Conservation (phyloP, 805 yeast species). For the Wickerhamiella kazuoi region DNA sequence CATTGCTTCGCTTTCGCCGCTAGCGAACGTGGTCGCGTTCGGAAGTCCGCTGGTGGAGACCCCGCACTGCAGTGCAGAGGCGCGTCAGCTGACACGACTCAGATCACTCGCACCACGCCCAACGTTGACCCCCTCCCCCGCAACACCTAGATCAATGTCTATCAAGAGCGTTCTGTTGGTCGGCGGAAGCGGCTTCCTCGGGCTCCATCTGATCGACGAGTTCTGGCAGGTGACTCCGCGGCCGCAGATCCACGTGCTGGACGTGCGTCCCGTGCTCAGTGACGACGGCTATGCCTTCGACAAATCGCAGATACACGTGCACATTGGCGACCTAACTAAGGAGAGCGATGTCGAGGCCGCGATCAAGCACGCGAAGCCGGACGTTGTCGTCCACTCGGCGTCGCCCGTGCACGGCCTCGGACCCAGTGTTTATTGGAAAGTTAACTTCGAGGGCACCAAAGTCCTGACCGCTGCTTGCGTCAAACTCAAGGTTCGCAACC, state of each 20-base stretch:
- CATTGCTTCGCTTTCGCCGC: background rate
- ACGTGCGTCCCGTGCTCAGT: constrained; percentile 74
- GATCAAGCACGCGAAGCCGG: constrained; percentile 38
- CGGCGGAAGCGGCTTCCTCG: constrained; percentile 95
- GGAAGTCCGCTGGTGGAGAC: background rate
- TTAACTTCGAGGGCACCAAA: constrained; percentile 76
- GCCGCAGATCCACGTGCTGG: constrained; percentile 72
- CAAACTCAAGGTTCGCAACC: constrained; percentile 33
- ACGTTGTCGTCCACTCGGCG: constrained; percentile 83
- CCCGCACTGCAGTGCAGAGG: background rate
- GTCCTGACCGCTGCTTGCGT: constrained; percentile 52
- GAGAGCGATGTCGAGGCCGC: constrained; percentile 50
- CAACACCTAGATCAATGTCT: background rate
- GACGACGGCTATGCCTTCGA: constrained; percentile 55
- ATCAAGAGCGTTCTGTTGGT: constrained; percentile 53
- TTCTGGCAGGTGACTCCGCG: constrained; percentile 47
- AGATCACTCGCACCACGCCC: background rate
- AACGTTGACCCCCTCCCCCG: background rate
- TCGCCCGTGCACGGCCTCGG: constrained; percentile 86
- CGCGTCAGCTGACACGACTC: background rate
- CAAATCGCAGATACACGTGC: constrained; percentile 35
- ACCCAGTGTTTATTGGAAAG: constrained; percentile 70
- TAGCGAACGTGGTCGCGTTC: background rate
- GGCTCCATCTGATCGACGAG: constrained; percentile 77
- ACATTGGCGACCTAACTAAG: constrained; percentile 73